phyloP scores from a whole-genome alignment of 1,284 basidiomycete species.

The Tausonia pullulans region DNA sequence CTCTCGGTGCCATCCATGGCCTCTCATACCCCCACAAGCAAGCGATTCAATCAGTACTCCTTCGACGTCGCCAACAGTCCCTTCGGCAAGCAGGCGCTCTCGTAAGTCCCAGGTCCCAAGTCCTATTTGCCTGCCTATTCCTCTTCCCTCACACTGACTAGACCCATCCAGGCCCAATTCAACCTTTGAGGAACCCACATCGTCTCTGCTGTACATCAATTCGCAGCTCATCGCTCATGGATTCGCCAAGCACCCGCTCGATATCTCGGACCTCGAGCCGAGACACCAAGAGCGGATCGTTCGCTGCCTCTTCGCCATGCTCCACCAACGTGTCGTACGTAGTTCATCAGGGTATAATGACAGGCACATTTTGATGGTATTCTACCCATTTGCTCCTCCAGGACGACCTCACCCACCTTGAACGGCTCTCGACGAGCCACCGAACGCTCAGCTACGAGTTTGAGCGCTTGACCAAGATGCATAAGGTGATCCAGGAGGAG shows the following conservation, averaged over 20 bases:
- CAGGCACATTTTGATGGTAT: neutral
- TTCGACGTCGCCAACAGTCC: too few relatives aligned
- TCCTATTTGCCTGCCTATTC: too few relatives aligned
- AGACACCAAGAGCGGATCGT: conserved; percentile 54
- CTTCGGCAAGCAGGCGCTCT: too few relatives aligned
- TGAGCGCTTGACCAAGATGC: conserved; percentile 58
- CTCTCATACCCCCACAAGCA: too few relatives aligned
- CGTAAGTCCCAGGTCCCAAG: too few relatives aligned
- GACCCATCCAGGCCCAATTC: too few relatives aligned
- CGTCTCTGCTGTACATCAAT: conserved; percentile 48
- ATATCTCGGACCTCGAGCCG: conserved; percentile 49
- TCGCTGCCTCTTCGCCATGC: conserved; percentile 63
- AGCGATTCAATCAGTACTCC: too few relatives aligned
- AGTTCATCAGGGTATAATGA: neutral
- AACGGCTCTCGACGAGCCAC: conserved; percentile 60
- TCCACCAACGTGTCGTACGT: conserved; percentile 66
- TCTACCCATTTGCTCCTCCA: conserved; percentile 9
- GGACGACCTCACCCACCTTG: conserved; percentile 71
- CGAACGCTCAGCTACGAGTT: conserved; percentile 71
- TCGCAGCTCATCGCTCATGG: conserved; percentile 68
- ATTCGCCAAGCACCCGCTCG: conserved; percentile 46
- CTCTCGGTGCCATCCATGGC: too few relatives aligned
- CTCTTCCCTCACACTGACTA: too few relatives aligned
- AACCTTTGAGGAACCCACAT: neutral
- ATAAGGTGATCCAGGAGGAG: conserved; percentile 45